Conservation (phyloP, 2,329 filamentous ascomycete genomes). For the Didymella arachidicola region DNA sequence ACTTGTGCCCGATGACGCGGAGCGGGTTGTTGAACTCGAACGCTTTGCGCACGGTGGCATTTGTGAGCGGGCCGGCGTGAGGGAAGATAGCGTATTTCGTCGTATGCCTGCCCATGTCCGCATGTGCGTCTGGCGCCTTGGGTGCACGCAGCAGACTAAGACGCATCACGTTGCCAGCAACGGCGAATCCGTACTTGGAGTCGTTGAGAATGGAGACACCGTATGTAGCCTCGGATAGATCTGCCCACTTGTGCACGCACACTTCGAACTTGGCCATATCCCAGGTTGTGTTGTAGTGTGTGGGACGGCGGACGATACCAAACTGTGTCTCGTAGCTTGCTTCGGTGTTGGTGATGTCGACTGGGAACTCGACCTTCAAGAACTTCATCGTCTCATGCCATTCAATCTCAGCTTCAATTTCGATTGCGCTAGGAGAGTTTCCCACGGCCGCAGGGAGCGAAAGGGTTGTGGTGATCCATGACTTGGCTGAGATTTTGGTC, state of each 20-base stretch:
- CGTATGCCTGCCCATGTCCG: slow-evolving; percentile 88
- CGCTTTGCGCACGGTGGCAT: slow-evolving; percentile 79
- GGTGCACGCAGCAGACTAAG: slow-evolving; percentile 84
- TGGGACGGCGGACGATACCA: slow-evolving; percentile 85
- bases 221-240: slow-evolving; percentile 85
- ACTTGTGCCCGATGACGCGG: slow-evolving; percentile 57
- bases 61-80: slow-evolving; percentile 75
- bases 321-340: slow-evolving; percentile 96
- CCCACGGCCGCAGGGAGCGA: slow-evolving; percentile 75
- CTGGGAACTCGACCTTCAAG: slow-evolving; percentile 97
- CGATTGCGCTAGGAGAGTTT: slow-evolving; percentile 72
- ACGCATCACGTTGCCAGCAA: slow-evolving; percentile 86
- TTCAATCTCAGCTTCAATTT: slow-evolving; percentile 86
- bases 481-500: slow-evolving; percentile 86
- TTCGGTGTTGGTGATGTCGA: slow-evolving; percentile 88
- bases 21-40: slow-evolving; percentile 91
- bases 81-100: slow-evolving; percentile 93
- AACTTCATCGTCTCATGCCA: slow-evolving; percentile 98
- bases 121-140: slow-evolving; percentile 91
- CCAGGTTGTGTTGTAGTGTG: slow-evolving; percentile 98
- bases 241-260: slow-evolving; percentile 93
- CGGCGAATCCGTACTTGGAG: slow-evolving; percentile 95
- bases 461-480: slow-evolving; percentile 86
- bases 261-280: slow-evolving; percentile 99
- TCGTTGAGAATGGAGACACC: slow-evolving; percentile 94